These are phyloP conservation scores for Termitomyces sp. DNA, from an alignment of 768 basidiomycete genomes.

Conservation along the genomic window DNA sequence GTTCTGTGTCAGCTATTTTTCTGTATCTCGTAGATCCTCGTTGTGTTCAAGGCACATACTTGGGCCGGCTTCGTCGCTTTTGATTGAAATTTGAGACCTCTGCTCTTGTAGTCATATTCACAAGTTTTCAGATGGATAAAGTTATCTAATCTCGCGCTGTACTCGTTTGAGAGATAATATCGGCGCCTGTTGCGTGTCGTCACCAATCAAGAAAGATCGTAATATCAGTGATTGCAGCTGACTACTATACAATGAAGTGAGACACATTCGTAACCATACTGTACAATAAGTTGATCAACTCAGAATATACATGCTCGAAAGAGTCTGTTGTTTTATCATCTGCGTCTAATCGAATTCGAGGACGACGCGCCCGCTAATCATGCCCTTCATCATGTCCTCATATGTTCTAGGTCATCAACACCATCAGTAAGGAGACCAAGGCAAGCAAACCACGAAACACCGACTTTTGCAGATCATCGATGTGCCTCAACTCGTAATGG, in stretches of 20 bases:
- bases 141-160: too few relatives aligned
- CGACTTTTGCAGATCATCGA: constrained; percentile 52
- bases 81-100: neutral
- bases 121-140: too few relatives aligned
- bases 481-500: constrained; percentile 41
- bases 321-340: neutral
- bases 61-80: neutral
- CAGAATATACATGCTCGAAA: neutral
- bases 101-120: too few relatives aligned
- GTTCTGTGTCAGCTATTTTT: too few relatives aligned
- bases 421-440: neutral
- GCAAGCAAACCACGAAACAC: constrained; percentile 22
- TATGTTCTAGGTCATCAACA: constrained; percentile 30
- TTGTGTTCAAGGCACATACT: too few relatives aligned
- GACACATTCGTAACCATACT: neutral
- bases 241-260: too few relatives aligned
- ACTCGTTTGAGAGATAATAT: too few relatives aligned
- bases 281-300: neutral
- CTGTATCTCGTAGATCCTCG: too few relatives aligned
- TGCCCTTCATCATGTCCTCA: constrained; percentile 37
- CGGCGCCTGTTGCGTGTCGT: too few relatives aligned
- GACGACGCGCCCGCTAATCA: constrained; percentile 52
- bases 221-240: too few relatives aligned
- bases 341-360: constrained; percentile 26
- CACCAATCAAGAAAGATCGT: too few relatives aligned